A percentile compares a stretch with the other conserved stretches of the same genome.
These are phyloP conservation scores for carrot (Daucus carota) DNA, from an alignment of 129 eudicot species.

Conservation along the genomic window DH1_v3.0 NC_030384.2:44069501-44070000, in stretches of 20 bases:
- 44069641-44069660: constrained; percentile 4
- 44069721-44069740: neutral
- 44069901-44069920: neutral
- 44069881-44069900: neutral
- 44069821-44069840: constrained; percentile 11
- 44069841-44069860: neutral
- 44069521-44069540: constrained; percentile 1
- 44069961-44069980: neutral
- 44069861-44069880: neutral
- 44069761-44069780: constrained; percentile 5
- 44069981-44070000: neutral
- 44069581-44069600: neutral
- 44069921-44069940: neutral
- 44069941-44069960: neutral
- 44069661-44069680: neutral
- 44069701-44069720: constrained; percentile 1
- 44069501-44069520: neutral
- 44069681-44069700: neutral
- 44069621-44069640: constrained; percentile 4
- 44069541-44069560: constrained; percentile 5
- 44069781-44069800: neutral
- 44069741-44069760: neutral
- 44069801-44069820: neutral
- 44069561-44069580: neutral
- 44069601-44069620: neutral